Evolutionary conservation across 192 early-diverging fungal species (phyloP).

Genomic region (Globomyces pollinis-pini): DNA sequence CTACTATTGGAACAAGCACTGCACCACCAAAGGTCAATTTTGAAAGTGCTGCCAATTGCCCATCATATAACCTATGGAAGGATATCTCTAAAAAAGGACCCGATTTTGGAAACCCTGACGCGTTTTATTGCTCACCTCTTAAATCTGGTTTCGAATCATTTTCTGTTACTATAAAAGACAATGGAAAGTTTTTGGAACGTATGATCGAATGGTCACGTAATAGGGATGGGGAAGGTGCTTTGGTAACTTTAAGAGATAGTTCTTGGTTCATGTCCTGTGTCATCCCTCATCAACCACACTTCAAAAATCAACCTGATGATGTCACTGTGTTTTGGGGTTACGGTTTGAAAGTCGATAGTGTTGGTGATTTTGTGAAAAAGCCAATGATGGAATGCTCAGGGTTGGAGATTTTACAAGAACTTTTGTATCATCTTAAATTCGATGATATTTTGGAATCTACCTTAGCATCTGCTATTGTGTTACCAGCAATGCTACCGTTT

Average conservation of each 20-base stretch:
- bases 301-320: constrained; percentile 24
- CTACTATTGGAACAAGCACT: constrained; percentile 10
- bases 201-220: constrained; percentile 21
- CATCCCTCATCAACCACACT: constrained; percentile 27
- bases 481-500: constrained; percentile 25
- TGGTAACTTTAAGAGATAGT: constrained; percentile 27
- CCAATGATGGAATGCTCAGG: constrained; percentile 30
- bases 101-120: constrained; percentile 20
- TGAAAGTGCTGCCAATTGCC: constrained; percentile 9
- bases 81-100: constrained; percentile 24
- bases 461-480: background rate
- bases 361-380: constrained; percentile 30
- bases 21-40: constrained; percentile 7
- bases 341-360: constrained; percentile 15
- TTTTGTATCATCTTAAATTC: constrained; percentile 15
- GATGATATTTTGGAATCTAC: constrained; percentile 12
- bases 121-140: constrained; percentile 8
- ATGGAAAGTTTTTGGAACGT: constrained; percentile 12
- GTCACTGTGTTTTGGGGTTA: constrained; percentile 29
- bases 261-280: constrained; percentile 24
- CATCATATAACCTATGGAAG: constrained; percentile 22
- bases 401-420: constrained; percentile 20
- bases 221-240: constrained; percentile 23
- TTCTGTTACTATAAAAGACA: constrained; percentile 11
- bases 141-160: constrained; percentile 19